Evolutionary conservation across 1,139 yeast genomes (phyloP), one percentile per base, ranked within the genome.

Genomic region (Hansenula sp.): DNA sequence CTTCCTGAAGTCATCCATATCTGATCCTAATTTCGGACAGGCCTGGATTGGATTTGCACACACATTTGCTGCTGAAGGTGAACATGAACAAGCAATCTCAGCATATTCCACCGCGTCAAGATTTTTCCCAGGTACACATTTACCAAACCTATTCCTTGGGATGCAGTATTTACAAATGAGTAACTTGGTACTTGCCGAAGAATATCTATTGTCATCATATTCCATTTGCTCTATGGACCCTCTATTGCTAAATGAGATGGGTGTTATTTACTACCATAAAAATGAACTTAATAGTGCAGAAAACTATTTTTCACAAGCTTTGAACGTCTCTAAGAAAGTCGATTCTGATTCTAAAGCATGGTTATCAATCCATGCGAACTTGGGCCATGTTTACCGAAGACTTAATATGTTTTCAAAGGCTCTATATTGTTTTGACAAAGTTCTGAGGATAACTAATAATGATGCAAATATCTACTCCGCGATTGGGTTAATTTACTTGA

Each of bases 21-120:
- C 91, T 52, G 85, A 89, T 54, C 96, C 99, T 1, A 87, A 84
- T 53, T 90, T 88, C 67, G 96, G 96, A 0, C 94, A 88, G 44
- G 96, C 98, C 1, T 94, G 99, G 99, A 82, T 94, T 40, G 99
- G 98, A 1, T 94, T 94, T 70, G 98, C 98, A 1, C 98, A 93
- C 60, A 91, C 99, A 0, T 94, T 90, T 74, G 97, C 97, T 0
- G 85, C 88, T 2, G 99, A 94, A 62, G 96, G 97, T 10, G 99
- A 94, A 65, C 98, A 94, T 59, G 99, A 94, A 62, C 99, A 94
- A 63, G 99, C 99, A 1, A 85, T 93, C 18, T 84, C 96, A 47
- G 99, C 99, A 0, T 94, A 91, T 65, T 93, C 98, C 1, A 91
- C 96, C 31, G 98, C 98, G 0, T 91, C 96, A 0, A 70, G 97